Evolutionary conservation across 768 basidiomycete species (phyloP).

Genomic region (Tulasnella calospora): DNA sequence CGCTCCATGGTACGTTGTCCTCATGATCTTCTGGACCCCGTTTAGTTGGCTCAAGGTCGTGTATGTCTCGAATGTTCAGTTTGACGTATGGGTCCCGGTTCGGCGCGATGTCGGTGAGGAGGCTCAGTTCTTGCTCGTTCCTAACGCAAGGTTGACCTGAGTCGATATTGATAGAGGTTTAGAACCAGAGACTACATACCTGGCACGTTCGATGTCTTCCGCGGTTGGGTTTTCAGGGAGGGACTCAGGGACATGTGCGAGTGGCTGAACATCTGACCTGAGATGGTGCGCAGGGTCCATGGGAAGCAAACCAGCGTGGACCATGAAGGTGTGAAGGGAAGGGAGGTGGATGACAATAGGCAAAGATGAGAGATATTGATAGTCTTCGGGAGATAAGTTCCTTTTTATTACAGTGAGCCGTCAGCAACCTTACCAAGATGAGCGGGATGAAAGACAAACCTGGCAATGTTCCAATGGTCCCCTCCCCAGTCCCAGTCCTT

Average conservation of each 20-base stretch:
- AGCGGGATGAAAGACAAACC: constrained; percentile 36
- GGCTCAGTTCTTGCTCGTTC: constrained; percentile 55
- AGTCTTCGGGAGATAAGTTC: constrained; percentile 55
- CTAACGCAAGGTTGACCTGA: neutral
- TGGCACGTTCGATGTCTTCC: constrained; percentile 1
- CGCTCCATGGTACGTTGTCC: constrained; percentile 66
- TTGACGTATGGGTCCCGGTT: constrained; percentile 73
- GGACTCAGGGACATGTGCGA: constrained; percentile 53
- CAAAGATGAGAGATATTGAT: constrained; percentile 61
- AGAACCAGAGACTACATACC: neutral
- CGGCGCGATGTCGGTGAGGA: constrained; percentile 68
- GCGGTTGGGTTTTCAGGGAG: constrained; percentile 8
- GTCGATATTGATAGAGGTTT: neutral
- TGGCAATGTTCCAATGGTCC: constrained; percentile 74
- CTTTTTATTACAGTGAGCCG: constrained; percentile 30
- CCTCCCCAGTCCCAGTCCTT: constrained; percentile 65
- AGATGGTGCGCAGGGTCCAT: constrained; percentile 55
- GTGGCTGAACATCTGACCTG: constrained; percentile 58
- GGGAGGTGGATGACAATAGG: constrained; percentile 75
- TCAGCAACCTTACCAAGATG: neutral
- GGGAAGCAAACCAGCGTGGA: constrained; percentile 79
- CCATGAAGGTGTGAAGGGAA: constrained; percentile 66
- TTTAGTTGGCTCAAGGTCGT: constrained; percentile 42
- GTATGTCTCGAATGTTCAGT: constrained; percentile 65
- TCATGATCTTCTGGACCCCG: constrained; percentile 33